These are phyloP conservation scores for Galerina sulciceps DNA, from an alignment of 768 basidiomycete genomes.

Conservation along the genomic window DNA sequence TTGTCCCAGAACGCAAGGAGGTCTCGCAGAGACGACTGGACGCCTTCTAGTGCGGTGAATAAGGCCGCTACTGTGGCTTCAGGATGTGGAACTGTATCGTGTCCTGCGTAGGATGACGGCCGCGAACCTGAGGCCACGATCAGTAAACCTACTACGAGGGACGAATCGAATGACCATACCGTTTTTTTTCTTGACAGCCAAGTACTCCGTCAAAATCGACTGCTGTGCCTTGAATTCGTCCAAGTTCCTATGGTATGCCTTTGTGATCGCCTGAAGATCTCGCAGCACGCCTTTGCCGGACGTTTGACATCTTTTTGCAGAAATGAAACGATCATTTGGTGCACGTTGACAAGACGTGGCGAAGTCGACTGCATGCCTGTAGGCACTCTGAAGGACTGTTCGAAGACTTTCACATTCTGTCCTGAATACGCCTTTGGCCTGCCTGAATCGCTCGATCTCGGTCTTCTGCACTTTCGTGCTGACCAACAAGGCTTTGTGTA, in stretches of 20 bases:
- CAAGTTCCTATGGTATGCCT: slow-evolving; percentile 18
- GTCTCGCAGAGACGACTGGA: slow-evolving; percentile 17
- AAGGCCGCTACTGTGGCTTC: slow-evolving; percentile 12
- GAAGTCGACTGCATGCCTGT: slow-evolving; percentile 23
- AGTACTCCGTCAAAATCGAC: background rate
- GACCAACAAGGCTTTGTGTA: slow-evolving; percentile 18
- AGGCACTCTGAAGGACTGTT: slow-evolving; percentile 19
- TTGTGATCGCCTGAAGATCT: slow-evolving; percentile 15
- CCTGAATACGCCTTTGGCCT: slow-evolving; percentile 18
- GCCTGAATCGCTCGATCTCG: slow-evolving; percentile 17
- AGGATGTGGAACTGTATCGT: background rate
- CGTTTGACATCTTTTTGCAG: slow-evolving; percentile 20
- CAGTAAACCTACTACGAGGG: too few species aligned
- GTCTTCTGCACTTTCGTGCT: slow-evolving; percentile 9
- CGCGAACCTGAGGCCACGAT: background rate
- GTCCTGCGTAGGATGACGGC: background rate
- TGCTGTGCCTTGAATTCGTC: slow-evolving; percentile 13
- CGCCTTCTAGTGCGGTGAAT: slow-evolving; percentile 16
- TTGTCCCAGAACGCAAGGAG: slow-evolving; percentile 26
- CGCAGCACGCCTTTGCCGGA: slow-evolving; percentile 22
- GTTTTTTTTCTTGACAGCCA: slow-evolving; percentile 8
- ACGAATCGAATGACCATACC: slow-evolving; percentile 1
- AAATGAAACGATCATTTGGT: slow-evolving; percentile 20
- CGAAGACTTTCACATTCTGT: slow-evolving; percentile 23
- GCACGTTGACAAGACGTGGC: slow-evolving; percentile 21